A percentile compares a stretch with the other conserved stretches of the same genome.
Evolutionary conservation across 1,284 basidiomycete species (phyloP).

Genomic region (Trametes hirsuta): DNA sequence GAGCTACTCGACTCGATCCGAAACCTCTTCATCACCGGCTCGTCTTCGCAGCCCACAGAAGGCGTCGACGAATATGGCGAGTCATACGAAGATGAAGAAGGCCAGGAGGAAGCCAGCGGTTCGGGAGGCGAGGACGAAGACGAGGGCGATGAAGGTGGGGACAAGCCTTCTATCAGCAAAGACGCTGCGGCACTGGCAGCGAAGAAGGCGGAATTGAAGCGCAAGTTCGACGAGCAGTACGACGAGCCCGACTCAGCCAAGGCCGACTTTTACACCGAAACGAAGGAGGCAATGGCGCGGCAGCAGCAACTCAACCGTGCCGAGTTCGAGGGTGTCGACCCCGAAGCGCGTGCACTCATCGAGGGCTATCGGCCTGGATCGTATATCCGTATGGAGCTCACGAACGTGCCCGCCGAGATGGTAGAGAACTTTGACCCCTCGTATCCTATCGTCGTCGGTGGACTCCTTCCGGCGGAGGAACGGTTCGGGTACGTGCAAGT

Average conservation of each 20-base stretch:
- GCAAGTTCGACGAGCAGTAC: conserved; percentile 96
- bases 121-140: conserved; percentile 48
- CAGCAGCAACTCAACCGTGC: conserved; percentile 86
- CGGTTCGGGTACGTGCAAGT: conserved; percentile 94
- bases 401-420: conserved; percentile 87
- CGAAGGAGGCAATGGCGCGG: conserved; percentile 89
- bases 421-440: conserved; percentile 91
- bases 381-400: conserved; percentile 94
- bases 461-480: conserved; percentile 90
- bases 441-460: conserved; percentile 92
- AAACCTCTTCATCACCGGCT: conserved; percentile 89
- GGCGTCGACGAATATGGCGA: conserved; percentile 37
- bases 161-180: conserved; percentile 10
- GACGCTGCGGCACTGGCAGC: conserved; percentile 65
- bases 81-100: conserved; percentile 37
- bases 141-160: conserved; percentile 43
- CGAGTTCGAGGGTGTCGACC: conserved; percentile 86
- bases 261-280: conserved; percentile 87
- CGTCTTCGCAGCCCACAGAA: conserved; percentile 14
- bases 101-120: conserved; percentile 41
- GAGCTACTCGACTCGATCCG: conserved; percentile 86
- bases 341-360: conserved; percentile 79
- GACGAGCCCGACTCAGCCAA: conserved; percentile 84
- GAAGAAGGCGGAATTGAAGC: conserved; percentile 92
- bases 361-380: conserved; percentile 91